Evolutionary conservation across 2,329 filamentous ascomycete genomes (phyloP), one percentile per base, ranked within the genome.

Genomic region (Pseudocercospora vitis): DNA sequence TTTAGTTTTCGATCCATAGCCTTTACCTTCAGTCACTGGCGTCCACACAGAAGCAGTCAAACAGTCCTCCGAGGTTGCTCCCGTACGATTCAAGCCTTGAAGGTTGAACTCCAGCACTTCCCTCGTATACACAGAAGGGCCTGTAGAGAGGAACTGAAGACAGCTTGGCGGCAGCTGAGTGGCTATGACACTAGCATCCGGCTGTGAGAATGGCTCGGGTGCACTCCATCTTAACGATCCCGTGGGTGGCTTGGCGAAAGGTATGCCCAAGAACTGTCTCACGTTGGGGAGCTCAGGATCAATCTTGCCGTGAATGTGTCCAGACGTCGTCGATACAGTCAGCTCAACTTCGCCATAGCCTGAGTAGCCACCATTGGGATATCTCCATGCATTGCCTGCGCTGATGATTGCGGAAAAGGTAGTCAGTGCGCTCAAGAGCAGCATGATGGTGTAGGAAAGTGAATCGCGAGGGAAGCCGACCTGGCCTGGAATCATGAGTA

Each of bases 1-100:
- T 4, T 5, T 8, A 57, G 7, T 39, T 14, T 18, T 19, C 21
- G 19, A 23, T 8, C 6, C 26, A 7, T 29, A 6, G 26, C 6
- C 26, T 29, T 24, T 7, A 21, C n/a, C 48, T 19, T 42, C 21
- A 14, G n/a, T 47, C 24, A 51, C 60, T 1, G 75, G 75, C 3
- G 74, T 64, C 76, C 77, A 79, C 7, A 80, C 63, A 32, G 74
- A 74, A 9, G 78, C 63, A 8, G 70, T 72, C 19, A 80, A 63
- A 51, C 77, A 80, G 53, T 80, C 77, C 57, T 78, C 76, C 12
- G 62, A 65, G 31, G 63, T 65, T 3, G 54, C 40, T 9, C 65
- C 66, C 9, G 66, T 65, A 6, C 47, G 28, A 14, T 68, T 68
- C n/a, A 64, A 53, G 21, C 65, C 66, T 42, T 64, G 60, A 2